Evolutionary conservation across 805 yeast species (phyloP), one percentile per base, ranked within the genome.

Genomic region (Candida parachauliodes): DNA sequence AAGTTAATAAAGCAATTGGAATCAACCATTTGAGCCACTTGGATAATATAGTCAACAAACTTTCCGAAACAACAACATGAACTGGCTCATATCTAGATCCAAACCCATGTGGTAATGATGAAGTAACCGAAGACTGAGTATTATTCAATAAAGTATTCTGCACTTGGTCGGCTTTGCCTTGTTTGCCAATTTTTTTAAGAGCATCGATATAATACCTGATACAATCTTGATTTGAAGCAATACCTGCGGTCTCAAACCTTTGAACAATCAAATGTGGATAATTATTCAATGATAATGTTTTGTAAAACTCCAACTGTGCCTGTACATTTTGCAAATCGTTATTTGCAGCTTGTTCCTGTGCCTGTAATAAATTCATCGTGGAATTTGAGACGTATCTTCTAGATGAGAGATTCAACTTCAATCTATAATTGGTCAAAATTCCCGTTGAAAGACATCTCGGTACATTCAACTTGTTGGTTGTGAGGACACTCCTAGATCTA

Each of bases 211-310:
- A 93, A 26, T 85, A 67, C 44, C 73, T 74, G 37, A 88, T 79
- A 65, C 97, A 85, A 45, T 84, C 94, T 2, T 78, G 73, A 40
- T 85, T 81, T 9, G 82, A 67, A 8, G 95, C 93, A 38, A 93
- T 86, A n/a, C 96, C 96, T 0, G 93, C 84, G 7, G 94, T 84
- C 59, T 94, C 98, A 57, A 77, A 94, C 42, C 99, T 76, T 40
- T 93, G 83, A n/a, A 91, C 88, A 5, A 93, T 96, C 38, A 91
- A 82, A 51, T 88, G 95, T n/a, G 98, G 98, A 56, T 88, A 93
- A 62, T 86, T 85, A 39, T 91, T 75, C 41, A 76, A 76, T 46
- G 93, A 60, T 33, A 93, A 68, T 10, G 79, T 71, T 44, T 76
- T 74, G 65, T 93, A 93, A 52, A 93, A 91, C 39, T 77, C 81